Evolutionary conservation across 345 rosid genomes (phyloP).

Genomic region (Salix koriyanagi): DNA sequence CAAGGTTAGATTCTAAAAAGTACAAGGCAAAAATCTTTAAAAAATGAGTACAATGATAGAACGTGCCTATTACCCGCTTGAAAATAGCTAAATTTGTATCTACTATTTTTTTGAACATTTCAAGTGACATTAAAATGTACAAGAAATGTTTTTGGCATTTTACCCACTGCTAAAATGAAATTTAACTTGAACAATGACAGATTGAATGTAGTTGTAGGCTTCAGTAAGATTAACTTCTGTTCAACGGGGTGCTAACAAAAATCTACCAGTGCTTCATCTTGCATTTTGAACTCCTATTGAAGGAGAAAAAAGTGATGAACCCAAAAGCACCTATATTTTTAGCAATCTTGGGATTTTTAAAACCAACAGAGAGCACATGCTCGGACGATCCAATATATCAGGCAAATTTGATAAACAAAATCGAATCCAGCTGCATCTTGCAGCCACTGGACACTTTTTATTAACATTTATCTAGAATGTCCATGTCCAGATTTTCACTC

Average conservation of each 20-base stretch:
- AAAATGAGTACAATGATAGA: too few species aligned
- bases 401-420: background rate
- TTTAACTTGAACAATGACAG: background rate
- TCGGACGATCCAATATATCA: background rate
- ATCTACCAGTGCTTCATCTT: background rate
- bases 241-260: background rate
- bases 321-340: background rate
- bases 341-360: background rate
- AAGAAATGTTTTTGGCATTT: background rate
- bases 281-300: background rate
- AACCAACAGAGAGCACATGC: background rate
- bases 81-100: background rate
- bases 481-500: background rate
- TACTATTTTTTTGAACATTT: background rate
- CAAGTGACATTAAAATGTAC: background rate
- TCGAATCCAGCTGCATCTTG: background rate
- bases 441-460: background rate
- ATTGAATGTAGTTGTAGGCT: background rate
- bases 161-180: background rate
- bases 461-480: background rate
- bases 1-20: too few species aligned
- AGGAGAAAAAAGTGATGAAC: background rate
- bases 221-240: background rate
- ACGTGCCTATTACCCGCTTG: background rate
- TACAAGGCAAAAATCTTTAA: too few species aligned